Base-by-base conservation (phyloP, 169 alveolate species). In the Cryptosporidium xiaoi region DNA sequence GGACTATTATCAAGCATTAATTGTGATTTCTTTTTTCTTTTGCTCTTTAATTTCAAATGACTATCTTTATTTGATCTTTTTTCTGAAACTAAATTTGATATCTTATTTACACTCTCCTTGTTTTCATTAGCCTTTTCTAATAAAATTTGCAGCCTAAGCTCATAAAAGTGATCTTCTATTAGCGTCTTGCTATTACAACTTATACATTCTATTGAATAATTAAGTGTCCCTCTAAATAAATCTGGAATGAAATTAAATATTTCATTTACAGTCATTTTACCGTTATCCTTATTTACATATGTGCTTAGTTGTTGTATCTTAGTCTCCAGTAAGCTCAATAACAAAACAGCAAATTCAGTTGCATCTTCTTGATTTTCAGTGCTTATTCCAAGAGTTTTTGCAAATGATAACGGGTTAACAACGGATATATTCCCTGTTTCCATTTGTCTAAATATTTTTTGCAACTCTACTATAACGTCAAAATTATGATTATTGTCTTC, bases 291-390 rank as follows among this genome's bases (percentile, higher is more conserved):
- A 24, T 27, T 77, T 6, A 66, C 33, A 8, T 46, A 24, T 20
- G 58, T 77, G 12, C 50, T 29, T 24, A 77, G 51, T 44, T 27
- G 20, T 10, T 77, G 65, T 31, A 77, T 31, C 34, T 77, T 77
- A 18, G 69, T 44, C 34, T 77, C 87, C 60, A 77, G 64, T 2
- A 77, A 34, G 46, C 87, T 77, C 15, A 77, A 50, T 33, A 77
- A 27, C 18, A 77, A 31, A 2, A 62, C 87, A 10, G 87, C 87
- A 24, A 77, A 77, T 40, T 77, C 87, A 16, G 87, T 77, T 12
- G 87, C 87, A 20, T 77, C 87, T 33, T 77, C 87, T 53, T 77
- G 87, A n/a, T 77, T 77, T 40, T 77, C 87, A 13, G 87, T 77
- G 44, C 87, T 77, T 56, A 77, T 77, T 20, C 71, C 71, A n/a